Conservation (phyloP, 768 basidiomycete genomes). For the Trametes elegans region DNA sequence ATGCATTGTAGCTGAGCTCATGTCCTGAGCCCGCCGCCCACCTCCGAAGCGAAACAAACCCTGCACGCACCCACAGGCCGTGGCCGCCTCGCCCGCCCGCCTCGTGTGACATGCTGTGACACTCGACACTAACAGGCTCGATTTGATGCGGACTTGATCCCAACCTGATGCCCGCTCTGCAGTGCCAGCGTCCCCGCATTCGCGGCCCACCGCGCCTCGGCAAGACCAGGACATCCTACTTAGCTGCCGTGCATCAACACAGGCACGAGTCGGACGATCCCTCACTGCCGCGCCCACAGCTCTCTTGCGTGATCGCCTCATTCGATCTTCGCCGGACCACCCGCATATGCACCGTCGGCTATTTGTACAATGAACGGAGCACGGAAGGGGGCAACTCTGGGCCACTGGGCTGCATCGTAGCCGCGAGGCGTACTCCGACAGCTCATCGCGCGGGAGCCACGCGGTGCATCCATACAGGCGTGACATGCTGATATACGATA, state of each 20-base stretch:
- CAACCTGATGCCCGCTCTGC: conserved; percentile 10
- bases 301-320: neutral
- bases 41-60: neutral
- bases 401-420: too few relatives aligned
- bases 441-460: too few relatives aligned
- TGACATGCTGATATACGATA: too few relatives aligned
- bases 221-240: neutral
- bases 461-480: neutral
- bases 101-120: conserved; percentile 14
- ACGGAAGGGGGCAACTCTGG: neutral
- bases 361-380: conserved; percentile 3
- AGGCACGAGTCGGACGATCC: neutral
- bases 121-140: conserved; percentile 1
- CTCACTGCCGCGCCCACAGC: neutral
- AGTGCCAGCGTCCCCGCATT: neutral
- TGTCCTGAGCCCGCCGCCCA: too few relatives aligned
- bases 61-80: neutral
- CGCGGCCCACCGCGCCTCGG: neutral
- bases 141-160: conserved; percentile 12
- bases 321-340: neutral
- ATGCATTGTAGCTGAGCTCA: too few relatives aligned
- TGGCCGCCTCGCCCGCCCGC: neutral
- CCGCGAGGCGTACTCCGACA: too few relatives aligned
- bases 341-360: neutral
- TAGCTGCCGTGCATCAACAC: neutral